A percentile compares a stretch with the other conserved stretches of the same genome.
Conservation (phyloP, 306 rosid genomes). For the Phaseolus lunatus region DNA sequence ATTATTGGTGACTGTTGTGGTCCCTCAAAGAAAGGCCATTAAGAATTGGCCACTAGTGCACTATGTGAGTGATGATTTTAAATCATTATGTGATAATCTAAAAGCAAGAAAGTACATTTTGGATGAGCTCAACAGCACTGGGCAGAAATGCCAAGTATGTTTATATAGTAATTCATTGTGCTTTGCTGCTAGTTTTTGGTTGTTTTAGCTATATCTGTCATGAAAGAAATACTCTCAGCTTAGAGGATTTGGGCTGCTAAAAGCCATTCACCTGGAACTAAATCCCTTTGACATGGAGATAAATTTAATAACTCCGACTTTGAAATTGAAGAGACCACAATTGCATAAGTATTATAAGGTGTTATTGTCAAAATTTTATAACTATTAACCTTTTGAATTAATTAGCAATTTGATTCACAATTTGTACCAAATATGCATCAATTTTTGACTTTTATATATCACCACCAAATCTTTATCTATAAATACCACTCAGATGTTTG, state of each 20-base stretch:
- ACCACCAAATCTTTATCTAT: not conserved
- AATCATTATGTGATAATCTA: constrained; percentile 70
- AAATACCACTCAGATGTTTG: constrained; percentile 30
- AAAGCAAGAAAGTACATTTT: constrained; percentile 75
- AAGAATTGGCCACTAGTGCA: constrained; percentile 80
- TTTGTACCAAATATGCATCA: not conserved
- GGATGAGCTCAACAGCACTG: constrained; percentile 82
- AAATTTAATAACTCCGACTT: constrained; percentile 90
- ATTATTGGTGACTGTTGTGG: constrained; percentile 87
- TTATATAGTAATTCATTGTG: constrained; percentile 4
- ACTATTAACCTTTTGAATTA: not conserved
- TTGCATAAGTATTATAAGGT: constrained; percentile 77
- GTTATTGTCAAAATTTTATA: not conserved
- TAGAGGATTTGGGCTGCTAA: constrained; percentile 87
- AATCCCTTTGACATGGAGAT: constrained; percentile 86
- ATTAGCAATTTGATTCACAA: not conserved
- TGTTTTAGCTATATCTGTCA: constrained; percentile 45
- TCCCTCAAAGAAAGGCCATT: constrained; percentile 74
- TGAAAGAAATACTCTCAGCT: constrained; percentile 59
- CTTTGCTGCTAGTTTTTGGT: constrained; percentile 10
- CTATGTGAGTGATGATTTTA: constrained; percentile 65
- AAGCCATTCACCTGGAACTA: constrained; percentile 86
- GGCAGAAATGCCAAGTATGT: constrained; percentile 77
- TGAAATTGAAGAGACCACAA: constrained; percentile 88
- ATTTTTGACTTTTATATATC: constrained; percentile 16